Evolutionary conservation across 306 rosid species (phyloP), one percentile per base, ranked within the genome.

Genomic region (Dryas octopetala): DNA sequence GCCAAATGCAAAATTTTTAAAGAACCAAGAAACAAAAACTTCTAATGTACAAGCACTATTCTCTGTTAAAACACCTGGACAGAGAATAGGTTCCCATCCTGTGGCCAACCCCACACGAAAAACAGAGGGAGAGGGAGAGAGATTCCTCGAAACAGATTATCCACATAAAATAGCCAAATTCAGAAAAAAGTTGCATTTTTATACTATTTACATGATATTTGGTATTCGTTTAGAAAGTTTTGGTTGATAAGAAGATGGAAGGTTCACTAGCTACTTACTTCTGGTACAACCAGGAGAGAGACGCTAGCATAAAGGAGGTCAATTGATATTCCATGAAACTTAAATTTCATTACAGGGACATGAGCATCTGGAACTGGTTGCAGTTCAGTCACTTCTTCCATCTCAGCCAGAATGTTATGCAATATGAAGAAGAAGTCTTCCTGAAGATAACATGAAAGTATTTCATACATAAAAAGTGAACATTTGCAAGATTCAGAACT

Each of bases 281-380:
- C 89, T 45, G 98, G 93, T 57, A 93, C 94, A 80, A 93, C 90
- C 89, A 88, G 81, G 77, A 78, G 84, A 23, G 96, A 88, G 83
- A 89, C 76, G 26, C 97, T 86, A 23, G 94, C 97, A 86, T 93
- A 93, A 66, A 93, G 94, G 85, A 93, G 89, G 77, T 93, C 97
- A 43, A 91, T 81, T 48, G 93, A 91, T 83, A 93, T 89, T 51
- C 94, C 96, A 71, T 77, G 87, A 79, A 89, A 93, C 84, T 93
- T 91, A 85, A 93, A 89, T 81, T 84, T 93, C 98, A 93, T 87
- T 40, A 93, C 98, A 19, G 98, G 98, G 51, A 93, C 97, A 61
- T 89, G 98, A 53, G 98, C 98, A 87, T 93, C 98, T 7, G 93
- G 84, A 73, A 93, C 91, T 13, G 90, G 97, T 78, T 93, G 98